These are phyloP conservation scores for Cyamopsis tetragonoloba DNA, from an alignment of 306 rosid genomes.

Conservation along the genomic window DNA sequence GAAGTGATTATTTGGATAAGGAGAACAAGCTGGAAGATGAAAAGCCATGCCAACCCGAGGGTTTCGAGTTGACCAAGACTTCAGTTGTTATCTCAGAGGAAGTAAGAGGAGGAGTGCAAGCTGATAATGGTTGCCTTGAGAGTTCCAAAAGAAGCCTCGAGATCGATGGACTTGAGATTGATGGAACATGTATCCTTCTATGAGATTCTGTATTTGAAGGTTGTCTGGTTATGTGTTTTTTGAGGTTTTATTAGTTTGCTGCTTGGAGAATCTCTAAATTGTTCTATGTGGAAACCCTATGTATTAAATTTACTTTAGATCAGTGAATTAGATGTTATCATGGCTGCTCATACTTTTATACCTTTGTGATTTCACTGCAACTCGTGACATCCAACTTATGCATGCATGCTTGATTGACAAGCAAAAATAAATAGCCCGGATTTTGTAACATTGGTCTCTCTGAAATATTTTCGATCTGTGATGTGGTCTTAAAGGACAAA, in stretches of 20 bases:
- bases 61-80: conserved; percentile 34
- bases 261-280: neutral
- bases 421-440: neutral
- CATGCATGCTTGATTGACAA: neutral
- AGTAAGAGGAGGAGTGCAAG: conserved; percentile 20
- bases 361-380: neutral
- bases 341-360: neutral
- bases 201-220: neutral
- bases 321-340: neutral
- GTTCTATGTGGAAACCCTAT: neutral
- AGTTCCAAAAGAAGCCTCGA: conserved; percentile 27
- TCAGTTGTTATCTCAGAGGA: conserved; percentile 31
- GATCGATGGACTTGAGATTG: too few species aligned
- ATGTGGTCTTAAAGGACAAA: neutral
- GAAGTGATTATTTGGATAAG: conserved; percentile 25
- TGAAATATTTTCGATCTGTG: neutral
- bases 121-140: conserved; percentile 35
- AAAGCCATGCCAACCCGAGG: conserved; percentile 8
- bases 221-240: conserved; percentile 1
- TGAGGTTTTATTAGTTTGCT: neutral
- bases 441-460: neutral
- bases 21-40: conserved; percentile 21
- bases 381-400: neutral
- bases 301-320: neutral
- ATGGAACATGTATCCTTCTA: conserved; percentile 51